Evolutionary conservation across 1,284 basidiomycete species (phyloP), one percentile per base, ranked within the genome.

Genomic region (Meripilus lineatus): DNA sequence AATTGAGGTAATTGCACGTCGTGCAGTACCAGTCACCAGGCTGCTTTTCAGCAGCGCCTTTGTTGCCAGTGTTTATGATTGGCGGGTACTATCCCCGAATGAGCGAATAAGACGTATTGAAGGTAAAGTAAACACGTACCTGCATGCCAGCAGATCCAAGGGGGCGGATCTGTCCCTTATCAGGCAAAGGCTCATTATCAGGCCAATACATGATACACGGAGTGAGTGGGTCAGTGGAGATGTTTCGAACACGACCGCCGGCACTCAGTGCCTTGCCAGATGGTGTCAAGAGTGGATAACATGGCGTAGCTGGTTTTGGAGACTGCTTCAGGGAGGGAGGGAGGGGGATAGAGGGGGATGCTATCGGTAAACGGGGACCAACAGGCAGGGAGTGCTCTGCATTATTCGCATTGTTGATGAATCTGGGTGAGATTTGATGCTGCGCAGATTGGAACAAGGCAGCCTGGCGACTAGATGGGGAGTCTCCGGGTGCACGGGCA

Each of bases 1-100:
- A 93, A 61, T 93, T 91, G 52, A 89, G 63, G 64, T 90, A 89
- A 57, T 84, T 82, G 62, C 90, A 92, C 58, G 83, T 85, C 46
- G 74, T 70, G 65, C 90, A 93, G 46, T 89, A 72, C 89, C 90
- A 93, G 66, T 93, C 89, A n/a, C 90, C 90, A 2, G 89, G 87
- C 71, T 93, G 89, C 67, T 87, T 73, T 54, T 75, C 74, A 44
- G 92, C 92, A 3, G 90, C 90, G 21, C 89, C 89, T 45, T 83
- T 76, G 63, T 92, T 93, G 7, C 89, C 89, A 0, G 89, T 93
- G 59, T 93, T 93, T 53, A 93, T 70, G 58, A 93, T 90, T 37
- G 87, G 88, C 14, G 87, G 87, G 50, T 84, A 85, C 78, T 84
- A 58, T 45, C 24, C 20, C 13, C 13, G 40, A 51, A 43, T 43